Percentiles rank a stretch among this genome's conserved stretches.
phyloP scores from a whole-genome alignment of 305 asterid genomes.

The Fraxinus velutina region DNA sequence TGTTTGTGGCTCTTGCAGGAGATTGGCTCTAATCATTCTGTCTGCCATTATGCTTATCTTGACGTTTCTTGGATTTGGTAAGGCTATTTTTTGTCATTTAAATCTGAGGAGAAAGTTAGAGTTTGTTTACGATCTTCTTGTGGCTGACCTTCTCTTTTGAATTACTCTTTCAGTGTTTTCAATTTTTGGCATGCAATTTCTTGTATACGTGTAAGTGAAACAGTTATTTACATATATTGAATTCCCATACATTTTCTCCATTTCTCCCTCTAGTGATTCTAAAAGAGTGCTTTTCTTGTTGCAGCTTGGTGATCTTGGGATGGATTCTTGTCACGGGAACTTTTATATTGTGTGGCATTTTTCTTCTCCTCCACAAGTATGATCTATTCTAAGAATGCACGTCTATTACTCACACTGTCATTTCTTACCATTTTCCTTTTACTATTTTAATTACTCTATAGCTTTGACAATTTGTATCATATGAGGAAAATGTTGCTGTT shows the following conservation, averaged over 20 bases:
- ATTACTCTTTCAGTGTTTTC: constrained; percentile 64
- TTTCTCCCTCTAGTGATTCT: neutral
- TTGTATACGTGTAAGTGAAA: constrained; percentile 71
- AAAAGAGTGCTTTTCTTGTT: constrained; percentile 17
- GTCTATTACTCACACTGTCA: neutral
- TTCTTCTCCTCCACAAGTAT: constrained; percentile 87
- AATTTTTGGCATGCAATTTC: constrained; percentile 64
- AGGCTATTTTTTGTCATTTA: constrained; percentile 13
- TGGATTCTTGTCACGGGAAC: constrained; percentile 88
- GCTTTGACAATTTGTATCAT: no score
- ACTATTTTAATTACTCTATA: neutral
- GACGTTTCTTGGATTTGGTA: constrained; percentile 85
- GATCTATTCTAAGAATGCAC: constrained; percentile 12
- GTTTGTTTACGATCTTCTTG: neutral
- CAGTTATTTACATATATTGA: constrained; percentile 6
- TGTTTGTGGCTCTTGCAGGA: constrained; percentile 49
- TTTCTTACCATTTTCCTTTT: neutral
- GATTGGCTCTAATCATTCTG: constrained; percentile 74
- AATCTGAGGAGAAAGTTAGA: neutral
- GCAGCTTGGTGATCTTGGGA: constrained; percentile 76
- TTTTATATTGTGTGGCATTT: constrained; percentile 73
- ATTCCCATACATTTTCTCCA: neutral
- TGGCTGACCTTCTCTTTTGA: neutral
- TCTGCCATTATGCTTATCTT: constrained; percentile 80
- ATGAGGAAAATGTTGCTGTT: neutral